phyloP scores from a whole-genome alignment of 305 asterid species.

The Fraxinus greggii region DNA sequence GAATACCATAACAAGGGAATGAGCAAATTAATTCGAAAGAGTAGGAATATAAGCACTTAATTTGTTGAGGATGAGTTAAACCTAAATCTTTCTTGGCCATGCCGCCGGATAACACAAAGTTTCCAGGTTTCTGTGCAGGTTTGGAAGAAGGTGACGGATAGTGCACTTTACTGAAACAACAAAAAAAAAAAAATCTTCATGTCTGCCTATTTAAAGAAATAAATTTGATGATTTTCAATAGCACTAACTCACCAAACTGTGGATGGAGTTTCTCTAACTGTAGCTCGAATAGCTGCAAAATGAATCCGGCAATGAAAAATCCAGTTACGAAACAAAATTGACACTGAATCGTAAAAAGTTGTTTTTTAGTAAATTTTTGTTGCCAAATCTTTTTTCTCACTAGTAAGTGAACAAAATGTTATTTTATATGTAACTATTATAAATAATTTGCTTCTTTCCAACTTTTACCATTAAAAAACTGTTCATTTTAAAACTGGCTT shows the following conservation, averaged over 20 bases:
- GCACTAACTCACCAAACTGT: constrained; percentile 40
- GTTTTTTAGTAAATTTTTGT: background rate
- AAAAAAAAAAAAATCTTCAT: constrained; percentile 10
- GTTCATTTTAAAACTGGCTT: background rate
- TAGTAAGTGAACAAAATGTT: background rate
- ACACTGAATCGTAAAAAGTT: constrained; percentile 2
- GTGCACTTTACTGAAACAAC: constrained; percentile 50
- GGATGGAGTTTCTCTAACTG: constrained; percentile 60
- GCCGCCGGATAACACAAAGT: constrained; percentile 51
- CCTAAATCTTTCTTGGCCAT: constrained; percentile 55
- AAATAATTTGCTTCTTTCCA: background rate
- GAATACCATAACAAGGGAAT: background rate
- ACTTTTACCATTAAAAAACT: background rate
- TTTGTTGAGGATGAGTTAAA: constrained; percentile 23
- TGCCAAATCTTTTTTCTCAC: background rate
- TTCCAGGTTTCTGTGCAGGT: constrained; percentile 47
- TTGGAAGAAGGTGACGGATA: constrained; percentile 57
- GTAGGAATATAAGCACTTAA: background rate
- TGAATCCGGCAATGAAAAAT: constrained; percentile 19
- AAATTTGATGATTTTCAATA: constrained; percentile 9
- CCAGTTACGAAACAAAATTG: background rate
- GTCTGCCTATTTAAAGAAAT: constrained; percentile 2
- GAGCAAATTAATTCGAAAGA: background rate
- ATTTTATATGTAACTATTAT: background rate
- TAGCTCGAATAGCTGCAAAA: constrained; percentile 67